phyloP scores from a whole-genome alignment of 768 basidiomycete species.

The Asterophora parasitica region DNA sequence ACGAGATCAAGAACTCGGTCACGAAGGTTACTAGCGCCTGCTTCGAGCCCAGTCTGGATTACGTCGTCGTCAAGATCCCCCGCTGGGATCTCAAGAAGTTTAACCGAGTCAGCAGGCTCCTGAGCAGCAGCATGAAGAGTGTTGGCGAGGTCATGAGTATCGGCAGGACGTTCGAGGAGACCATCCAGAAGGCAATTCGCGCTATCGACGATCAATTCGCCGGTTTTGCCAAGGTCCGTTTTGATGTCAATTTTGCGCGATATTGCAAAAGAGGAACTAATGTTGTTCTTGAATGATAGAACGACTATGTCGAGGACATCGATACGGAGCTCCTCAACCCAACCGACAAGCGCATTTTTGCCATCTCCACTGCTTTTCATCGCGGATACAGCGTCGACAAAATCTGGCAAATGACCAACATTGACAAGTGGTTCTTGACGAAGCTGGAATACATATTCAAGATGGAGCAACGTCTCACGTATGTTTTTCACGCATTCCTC shows the following conservation, averaged over 20 bases:
- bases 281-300: constrained; percentile 40
- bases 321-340: constrained; percentile 93
- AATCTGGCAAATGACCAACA: constrained; percentile 96
- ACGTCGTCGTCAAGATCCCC: constrained; percentile 97
- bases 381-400: constrained; percentile 92
- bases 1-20: constrained; percentile 97
- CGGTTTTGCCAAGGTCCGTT: constrained; percentile 80
- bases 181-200: constrained; percentile 95
- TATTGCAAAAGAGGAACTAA: not conserved
- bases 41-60: constrained; percentile 97
- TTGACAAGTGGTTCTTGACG: constrained; percentile 97
- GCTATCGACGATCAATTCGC: constrained; percentile 94
- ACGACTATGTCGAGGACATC: constrained; percentile 83
- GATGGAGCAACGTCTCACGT: constrained; percentile 78
- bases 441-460: constrained; percentile 79
- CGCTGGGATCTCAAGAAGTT: constrained; percentile 99
- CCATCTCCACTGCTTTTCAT: constrained; percentile 91
- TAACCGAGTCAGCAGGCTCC: constrained; percentile 80
- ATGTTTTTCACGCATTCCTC: constrained; percentile 26
- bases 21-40: constrained; percentile 96
- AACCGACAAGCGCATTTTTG: constrained; percentile 96
- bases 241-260: not conserved
- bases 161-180: constrained; percentile 97
- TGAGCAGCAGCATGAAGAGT: constrained; percentile 98
- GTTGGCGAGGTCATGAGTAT: constrained; percentile 99